Evolutionary conservation across 2,329 filamentous ascomycete species (phyloP).

Genomic region (Endoconidiophora laricicola): DNA sequence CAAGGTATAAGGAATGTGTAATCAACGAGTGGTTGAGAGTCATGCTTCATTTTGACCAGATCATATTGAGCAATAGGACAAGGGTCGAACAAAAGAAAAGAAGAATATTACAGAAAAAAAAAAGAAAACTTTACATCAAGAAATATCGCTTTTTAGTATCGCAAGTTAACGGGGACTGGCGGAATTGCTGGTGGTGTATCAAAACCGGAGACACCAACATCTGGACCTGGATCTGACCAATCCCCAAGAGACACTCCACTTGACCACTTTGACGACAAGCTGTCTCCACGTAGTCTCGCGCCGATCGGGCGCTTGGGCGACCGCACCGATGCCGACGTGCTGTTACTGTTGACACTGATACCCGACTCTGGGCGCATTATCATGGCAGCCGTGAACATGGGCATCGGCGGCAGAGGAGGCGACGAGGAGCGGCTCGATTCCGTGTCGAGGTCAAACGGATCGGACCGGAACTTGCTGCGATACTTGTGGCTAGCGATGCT

Average conservation of each 20-base stretch:
- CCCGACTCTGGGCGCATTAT: slow-evolving; percentile 14
- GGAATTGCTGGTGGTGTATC: slow-evolving; percentile 1
- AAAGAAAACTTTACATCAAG: background rate
- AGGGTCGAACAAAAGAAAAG: too few species aligned
- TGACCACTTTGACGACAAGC: slow-evolving; percentile 26
- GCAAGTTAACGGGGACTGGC: background rate
- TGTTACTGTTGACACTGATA: slow-evolving; percentile 17
- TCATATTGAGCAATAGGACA: too few species aligned
- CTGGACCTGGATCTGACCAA: slow-evolving; percentile 35
- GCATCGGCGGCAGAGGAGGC: slow-evolving; percentile 13
- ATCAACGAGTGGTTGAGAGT: too few species aligned
- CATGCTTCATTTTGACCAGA: too few species aligned
- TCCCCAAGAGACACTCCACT: slow-evolving; percentile 32
- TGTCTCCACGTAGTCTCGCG: slow-evolving; percentile 23
- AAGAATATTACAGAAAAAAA: background rate
- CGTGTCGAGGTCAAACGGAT: slow-evolving; percentile 46
- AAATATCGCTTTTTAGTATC: background rate
- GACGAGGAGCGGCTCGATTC: slow-evolving; percentile 15
- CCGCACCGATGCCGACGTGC: slow-evolving; percentile 27
- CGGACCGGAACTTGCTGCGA: slow-evolving; percentile 42
- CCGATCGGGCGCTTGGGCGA: slow-evolving; percentile 16
- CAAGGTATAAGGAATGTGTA: too few species aligned
- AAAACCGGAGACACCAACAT: slow-evolving; percentile 26
- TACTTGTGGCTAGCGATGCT: slow-evolving; percentile 28
- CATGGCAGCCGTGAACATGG: slow-evolving; percentile 14